Evolutionary conservation across 2,329 filamentous ascomycete species (phyloP).

Genomic region (Microascus cirrosus): DNA sequence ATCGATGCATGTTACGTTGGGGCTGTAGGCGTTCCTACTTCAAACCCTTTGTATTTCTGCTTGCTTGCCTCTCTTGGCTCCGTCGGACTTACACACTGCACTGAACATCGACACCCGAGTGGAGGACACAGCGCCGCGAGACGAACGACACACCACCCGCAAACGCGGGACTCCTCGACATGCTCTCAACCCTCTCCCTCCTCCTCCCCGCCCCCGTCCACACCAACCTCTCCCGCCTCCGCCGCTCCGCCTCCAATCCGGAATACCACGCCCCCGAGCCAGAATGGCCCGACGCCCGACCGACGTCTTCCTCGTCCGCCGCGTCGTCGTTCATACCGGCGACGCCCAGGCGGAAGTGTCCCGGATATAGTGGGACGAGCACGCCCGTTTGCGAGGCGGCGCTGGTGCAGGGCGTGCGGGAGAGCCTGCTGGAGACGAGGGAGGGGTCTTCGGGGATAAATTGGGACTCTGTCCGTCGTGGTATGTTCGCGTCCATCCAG

Average conservation of each 20-base stretch:
- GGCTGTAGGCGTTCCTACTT: too few relatives aligned
- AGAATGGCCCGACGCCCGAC: not conserved
- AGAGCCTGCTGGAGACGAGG: not conserved
- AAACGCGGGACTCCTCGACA: not conserved
- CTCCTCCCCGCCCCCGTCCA: not conserved
- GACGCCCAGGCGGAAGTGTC: not conserved
- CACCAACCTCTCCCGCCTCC: not conserved
- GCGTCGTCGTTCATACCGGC: not conserved
- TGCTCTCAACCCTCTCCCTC: not conserved
- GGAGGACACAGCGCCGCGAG: not conserved
- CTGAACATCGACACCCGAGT: not conserved
- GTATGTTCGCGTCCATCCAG: not conserved
- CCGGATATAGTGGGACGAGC: not conserved
- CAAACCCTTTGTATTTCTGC: too few relatives aligned
- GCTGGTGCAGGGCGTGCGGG: slow-evolving; percentile 1
- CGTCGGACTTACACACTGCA: not conserved
- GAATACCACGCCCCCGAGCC: not conserved
- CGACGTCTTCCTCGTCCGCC: not conserved
- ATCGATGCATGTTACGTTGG: too few relatives aligned
- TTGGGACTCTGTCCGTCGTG: slow-evolving; percentile 4
- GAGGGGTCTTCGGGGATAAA: not conserved
- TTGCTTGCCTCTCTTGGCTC: too few relatives aligned
- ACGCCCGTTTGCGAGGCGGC: not conserved
- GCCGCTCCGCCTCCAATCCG: not conserved
- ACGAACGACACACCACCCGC: not conserved